Conservation (phyloP, 2,329 filamentous ascomycete species). For the Aspergillus clavatus region DNA sequence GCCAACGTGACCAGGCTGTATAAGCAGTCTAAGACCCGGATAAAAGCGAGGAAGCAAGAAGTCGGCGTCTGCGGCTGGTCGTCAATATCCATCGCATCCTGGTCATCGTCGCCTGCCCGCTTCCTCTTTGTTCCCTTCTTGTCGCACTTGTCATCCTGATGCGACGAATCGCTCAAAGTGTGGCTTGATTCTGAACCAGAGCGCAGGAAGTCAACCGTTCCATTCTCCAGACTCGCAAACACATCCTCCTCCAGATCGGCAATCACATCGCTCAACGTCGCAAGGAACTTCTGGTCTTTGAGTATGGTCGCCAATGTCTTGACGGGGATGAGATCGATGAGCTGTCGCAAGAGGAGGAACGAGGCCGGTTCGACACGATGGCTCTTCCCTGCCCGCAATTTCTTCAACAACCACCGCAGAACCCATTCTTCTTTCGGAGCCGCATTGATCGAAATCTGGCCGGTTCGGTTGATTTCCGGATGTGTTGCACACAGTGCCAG, state of each 20-base stretch:
- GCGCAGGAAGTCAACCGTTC: slow-evolving; percentile 17
- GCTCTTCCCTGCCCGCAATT: slow-evolving; percentile 44
- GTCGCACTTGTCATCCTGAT: slow-evolving; percentile 16
- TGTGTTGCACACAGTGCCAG: slow-evolving; percentile 30
- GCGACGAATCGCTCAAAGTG: slow-evolving; percentile 28
- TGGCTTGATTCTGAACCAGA: slow-evolving; percentile 34
- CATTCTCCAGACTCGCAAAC: slow-evolving; percentile 23
- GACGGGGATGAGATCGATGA: slow-evolving; percentile 64
- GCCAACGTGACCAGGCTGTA: slow-evolving; percentile 28
- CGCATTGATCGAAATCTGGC: slow-evolving; percentile 20
- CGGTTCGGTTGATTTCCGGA: slow-evolving; percentile 25
- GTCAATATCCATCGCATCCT: slow-evolving; percentile 30
- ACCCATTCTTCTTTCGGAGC: slow-evolving; percentile 60
- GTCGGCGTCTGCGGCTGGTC: slow-evolving; percentile 25
- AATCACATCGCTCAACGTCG: slow-evolving; percentile 61
- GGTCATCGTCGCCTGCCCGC: slow-evolving; percentile 24
- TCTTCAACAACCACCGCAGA: slow-evolving; percentile 61
- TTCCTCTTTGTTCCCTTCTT: slow-evolving; percentile 37
- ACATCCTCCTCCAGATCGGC: slow-evolving; percentile 47
- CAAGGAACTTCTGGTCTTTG: slow-evolving; percentile 63
- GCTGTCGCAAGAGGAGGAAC: slow-evolving; percentile 57
- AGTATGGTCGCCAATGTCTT: slow-evolving; percentile 67
- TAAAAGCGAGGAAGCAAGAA: slow-evolving; percentile 32
- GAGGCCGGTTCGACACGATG: slow-evolving; percentile 42
- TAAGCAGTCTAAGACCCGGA: slow-evolving; percentile 31